Evolutionary conservation across 192 early-diverging fungal genomes (phyloP), one percentile per base, ranked within the genome.

Genomic region (Coemansia sp.): DNA sequence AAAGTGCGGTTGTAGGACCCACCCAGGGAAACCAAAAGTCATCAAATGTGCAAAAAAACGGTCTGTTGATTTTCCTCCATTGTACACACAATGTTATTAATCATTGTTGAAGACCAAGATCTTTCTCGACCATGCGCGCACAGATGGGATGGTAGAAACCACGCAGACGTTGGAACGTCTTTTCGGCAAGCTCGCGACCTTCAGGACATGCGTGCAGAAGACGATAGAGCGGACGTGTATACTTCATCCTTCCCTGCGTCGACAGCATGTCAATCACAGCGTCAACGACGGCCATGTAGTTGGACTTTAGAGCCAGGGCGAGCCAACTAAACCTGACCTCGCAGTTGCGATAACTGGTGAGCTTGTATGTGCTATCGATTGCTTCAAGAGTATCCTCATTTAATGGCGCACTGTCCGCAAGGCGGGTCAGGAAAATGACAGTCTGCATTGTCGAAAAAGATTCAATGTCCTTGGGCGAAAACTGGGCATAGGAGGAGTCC

Each of bases 241-340:
- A 95, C 80, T 96, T 96, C 95, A 98, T 96, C 46, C 95, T 80
- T 2, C 96, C 96, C 64, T 94, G 90, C 41, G 84, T 81, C n/a
- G 84, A 84, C 2, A 96, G 64, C 77, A 99, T 95, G 9, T 70
- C 79, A 9, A 86, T 84, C 4, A 95, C 94, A 1, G 85, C 69
- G 23, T 83, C 83, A 50, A 86, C 88, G 39, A 95, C 85, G 25
- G 78, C 76, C 70, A 89, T 86, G 69, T 93, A 89, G 42, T 81
- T 79, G 33, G 90, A 82, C 60, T 83, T 73, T 17, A 98, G 78
- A 57, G 89, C 89, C n/a, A 97, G 55, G 67, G 81, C 65, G 55
- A 90, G 88, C 94, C 94, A 98, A 56, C 90, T 81, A 73, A 91
- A 91, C 37, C 83, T 77, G 62, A 97, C 84, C 69, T 98, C 96